Evolutionary conservation across 768 basidiomycete species (phyloP).

Genomic region (Boletus pseudo-olivaceus): DNA sequence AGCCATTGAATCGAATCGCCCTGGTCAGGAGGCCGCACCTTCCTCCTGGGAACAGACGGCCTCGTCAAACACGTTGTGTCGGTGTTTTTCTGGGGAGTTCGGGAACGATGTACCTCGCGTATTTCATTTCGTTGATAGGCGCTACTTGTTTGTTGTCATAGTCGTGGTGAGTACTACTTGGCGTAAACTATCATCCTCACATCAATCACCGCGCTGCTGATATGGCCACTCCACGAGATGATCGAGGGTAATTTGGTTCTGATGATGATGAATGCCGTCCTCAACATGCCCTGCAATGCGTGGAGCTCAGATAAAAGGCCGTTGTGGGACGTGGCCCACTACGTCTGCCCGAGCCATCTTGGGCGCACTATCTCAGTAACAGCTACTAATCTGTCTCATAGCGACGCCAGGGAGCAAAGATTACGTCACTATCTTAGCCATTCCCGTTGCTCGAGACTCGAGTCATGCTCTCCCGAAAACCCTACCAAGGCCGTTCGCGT

Average conservation of each 20-base stretch:
- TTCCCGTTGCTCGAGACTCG: background rate
- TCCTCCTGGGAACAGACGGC: conserved; percentile 13
- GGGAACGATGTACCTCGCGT: conserved; percentile 14
- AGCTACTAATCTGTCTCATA: background rate
- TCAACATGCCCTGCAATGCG: background rate
- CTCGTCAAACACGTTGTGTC: conserved; percentile 20
- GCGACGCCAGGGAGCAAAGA: background rate
- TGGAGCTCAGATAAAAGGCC: conserved; percentile 21
- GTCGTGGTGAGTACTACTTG: conserved; percentile 3
- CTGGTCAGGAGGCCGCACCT: conserved; percentile 6
- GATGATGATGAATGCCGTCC: conserved; percentile 8
- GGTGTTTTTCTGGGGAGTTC: conserved; percentile 6
- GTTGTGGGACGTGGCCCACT: background rate
- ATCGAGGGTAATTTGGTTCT: background rate
- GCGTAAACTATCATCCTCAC: conserved; percentile 1
- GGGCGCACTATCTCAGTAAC: background rate
- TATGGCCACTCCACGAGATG: background rate
- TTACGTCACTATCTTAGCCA: conserved; percentile 13
- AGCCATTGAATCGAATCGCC: background rate
- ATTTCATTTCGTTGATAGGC: conserved; percentile 17
- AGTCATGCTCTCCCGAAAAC: conserved; percentile 34
- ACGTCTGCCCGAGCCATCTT: background rate
- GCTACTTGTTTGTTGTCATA: conserved; percentile 1
- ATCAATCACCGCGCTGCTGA: conserved; percentile 19
- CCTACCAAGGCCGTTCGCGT: conserved; percentile 36